A percentile compares a stretch with the other conserved stretches of the same genome.
Evolutionary conservation across 331 rosid genomes (phyloP).

Genomic region (Ulmus americana): DNA sequence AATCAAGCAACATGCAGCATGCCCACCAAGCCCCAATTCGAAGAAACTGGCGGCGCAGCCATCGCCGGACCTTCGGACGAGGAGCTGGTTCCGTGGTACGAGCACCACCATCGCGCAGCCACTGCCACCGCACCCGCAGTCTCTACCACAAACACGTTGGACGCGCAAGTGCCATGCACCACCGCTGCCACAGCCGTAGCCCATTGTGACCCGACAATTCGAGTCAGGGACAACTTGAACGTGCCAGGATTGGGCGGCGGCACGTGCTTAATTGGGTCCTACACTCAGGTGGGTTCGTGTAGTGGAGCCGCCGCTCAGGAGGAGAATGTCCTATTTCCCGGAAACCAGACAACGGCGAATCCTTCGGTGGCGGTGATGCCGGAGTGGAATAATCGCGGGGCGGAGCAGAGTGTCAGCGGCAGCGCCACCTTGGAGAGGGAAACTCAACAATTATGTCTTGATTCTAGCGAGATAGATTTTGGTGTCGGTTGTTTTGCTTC

Average conservation of each 20-base stretch:
- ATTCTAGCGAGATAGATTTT: constrained; percentile 45
- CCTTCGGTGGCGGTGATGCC: constrained; percentile 13
- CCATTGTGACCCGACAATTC: too few relatives aligned
- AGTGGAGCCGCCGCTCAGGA: constrained; percentile 24
- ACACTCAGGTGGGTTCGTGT: constrained; percentile 46
- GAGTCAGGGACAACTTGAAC: not conserved
- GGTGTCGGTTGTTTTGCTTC: constrained; percentile 37
- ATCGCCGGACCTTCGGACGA: not conserved
- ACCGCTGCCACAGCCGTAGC: constrained; percentile 2
- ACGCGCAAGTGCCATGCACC: constrained; percentile 72
- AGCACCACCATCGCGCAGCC: constrained; percentile 12
- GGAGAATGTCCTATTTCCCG: not conserved
- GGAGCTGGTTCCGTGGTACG: constrained; percentile 44
- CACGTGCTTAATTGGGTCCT: constrained; percentile 26
- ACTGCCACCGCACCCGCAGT: not conserved
- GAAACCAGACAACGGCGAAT: constrained; percentile 27
- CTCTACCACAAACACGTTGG: constrained; percentile 39
- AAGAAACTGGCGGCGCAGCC: not conserved
- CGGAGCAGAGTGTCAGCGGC: constrained; percentile 43
- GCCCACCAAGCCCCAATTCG: constrained; percentile 16
- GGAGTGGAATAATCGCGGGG: constrained; percentile 40
- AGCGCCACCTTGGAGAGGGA: constrained; percentile 55
- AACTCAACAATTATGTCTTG: constrained; percentile 37
- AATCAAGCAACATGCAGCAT: constrained; percentile 53
- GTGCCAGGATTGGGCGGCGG: constrained; percentile 19